Base-by-base conservation (phyloP, 2,329 filamentous ascomycete genomes). In the Ascochyta clinopodiicola region DNA sequence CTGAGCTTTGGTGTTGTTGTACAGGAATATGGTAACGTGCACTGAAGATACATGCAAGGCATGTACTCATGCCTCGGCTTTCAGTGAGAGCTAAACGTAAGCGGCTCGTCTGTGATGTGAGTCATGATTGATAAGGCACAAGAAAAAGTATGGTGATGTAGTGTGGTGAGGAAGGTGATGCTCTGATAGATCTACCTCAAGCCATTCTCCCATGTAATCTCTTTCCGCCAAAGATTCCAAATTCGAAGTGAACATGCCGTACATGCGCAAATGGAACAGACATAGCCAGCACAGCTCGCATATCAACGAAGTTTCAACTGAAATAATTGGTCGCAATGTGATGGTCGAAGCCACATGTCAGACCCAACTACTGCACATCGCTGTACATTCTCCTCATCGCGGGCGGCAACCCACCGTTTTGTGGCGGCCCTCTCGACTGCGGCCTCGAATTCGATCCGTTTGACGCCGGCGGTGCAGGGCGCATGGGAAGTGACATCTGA, bases 401-500 rank as follows among this genome's bases (percentile, higher is more conserved):
- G 15, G 68, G 53, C 15, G 71, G 71, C 19, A 72, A 29, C 6
- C 62, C 66, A 15, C 69, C 69, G 35, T 65, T 69, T 7, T 64
- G 63, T 8, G 66, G 56, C 6, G 58, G 63, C 1, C 66, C 65
- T 55, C 64, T 63, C 35, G 60, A 64, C 2, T 59, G 57, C 8
- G 67, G 65, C 51, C 67, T 66, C 25, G 66, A 62, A 24, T 66
- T 65, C 9, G 72, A 59, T 1, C 68, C 67, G 17, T 68, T 63
- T 15, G 56, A 64, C 19, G 73, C 67, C 13, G 64, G 64, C 4
- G 77, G 77, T 24, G 78, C 78, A 37, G 79, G 78, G 52, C 79
- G 70, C 38, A 81, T 80, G 10, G 79, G 79, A 7, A 81, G 67
- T 35, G 75, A 76, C 75, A 80, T 77, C 34, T 70, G 67, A 17